These are phyloP conservation scores for Fusarium subglutinans DNA, from an alignment of 2,329 filamentous ascomycete species.

Conservation along the genomic window DNA sequence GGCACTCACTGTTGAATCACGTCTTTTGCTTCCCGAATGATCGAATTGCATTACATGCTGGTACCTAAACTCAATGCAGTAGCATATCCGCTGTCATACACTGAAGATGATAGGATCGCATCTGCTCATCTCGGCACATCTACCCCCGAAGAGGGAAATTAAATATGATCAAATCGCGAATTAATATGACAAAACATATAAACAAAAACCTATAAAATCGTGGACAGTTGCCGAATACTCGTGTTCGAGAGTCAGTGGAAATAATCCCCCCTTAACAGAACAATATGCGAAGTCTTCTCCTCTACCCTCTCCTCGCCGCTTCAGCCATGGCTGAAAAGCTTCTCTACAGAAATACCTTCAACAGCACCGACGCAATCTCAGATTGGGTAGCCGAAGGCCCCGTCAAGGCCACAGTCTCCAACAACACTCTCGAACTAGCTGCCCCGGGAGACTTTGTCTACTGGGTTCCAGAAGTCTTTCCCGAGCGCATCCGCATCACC, in stretches of 20 bases:
- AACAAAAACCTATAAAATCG: not conserved
- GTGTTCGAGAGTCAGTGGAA: rapidly evolving
- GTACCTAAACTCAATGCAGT: conserved; percentile 4
- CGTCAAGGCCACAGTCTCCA: conserved; percentile 26
- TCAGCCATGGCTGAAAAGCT: conserved; percentile 25
- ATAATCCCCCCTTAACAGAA: no score
- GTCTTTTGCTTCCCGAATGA: conserved; percentile 5
- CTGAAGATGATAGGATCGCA: not conserved
- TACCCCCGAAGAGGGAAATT: not conserved
- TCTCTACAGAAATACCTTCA: conserved; percentile 35
- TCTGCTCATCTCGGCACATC: not conserved
- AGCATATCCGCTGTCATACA: not conserved
- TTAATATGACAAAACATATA: not conserved
- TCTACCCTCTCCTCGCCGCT: conserved; percentile 4
- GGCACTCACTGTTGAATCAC: not conserved
- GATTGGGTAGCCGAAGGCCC: conserved; percentile 36
- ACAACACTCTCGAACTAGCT: conserved; percentile 36
- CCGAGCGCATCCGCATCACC: conserved; percentile 36
- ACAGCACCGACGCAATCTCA: conserved; percentile 16
- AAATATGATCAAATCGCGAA: not conserved
- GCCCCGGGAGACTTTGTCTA: conserved; percentile 34
- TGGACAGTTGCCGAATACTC: rapidly evolving
- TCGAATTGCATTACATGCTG: not conserved
- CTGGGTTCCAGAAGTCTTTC: conserved; percentile 37
- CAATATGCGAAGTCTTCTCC: conserved; percentile 3